Evolutionary conservation across 2,329 filamentous ascomycete species (phyloP), one percentile per base, ranked within the genome.

Genomic region (Diaporthe vexans): DNA sequence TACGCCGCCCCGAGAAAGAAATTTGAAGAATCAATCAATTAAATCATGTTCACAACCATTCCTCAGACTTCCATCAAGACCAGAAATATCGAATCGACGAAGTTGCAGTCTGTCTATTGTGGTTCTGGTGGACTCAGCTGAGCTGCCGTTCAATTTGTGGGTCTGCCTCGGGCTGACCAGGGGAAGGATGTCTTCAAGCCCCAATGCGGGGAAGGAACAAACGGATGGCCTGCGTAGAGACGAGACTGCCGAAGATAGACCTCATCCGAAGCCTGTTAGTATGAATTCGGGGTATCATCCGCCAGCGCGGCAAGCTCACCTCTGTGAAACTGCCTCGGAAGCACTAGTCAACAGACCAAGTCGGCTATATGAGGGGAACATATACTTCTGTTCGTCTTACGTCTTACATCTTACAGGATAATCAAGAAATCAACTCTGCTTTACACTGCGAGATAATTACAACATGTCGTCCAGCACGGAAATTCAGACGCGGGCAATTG

Each of bases 271-370:
- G n/a, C 24, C 15, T 26, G n/a, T 8, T 63, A 13, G 58, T 33
- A 17, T 17, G 24, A 26, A 48, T 19, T 63, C 40, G 24, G 59
- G 57, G 37, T 43, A 43, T 29, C 4, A 46, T 61, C 58, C 58
- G 58, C 24, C 13, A 46, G 37, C 19, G 17, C 37, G 59, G 24
- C 19, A 43, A 46, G 35, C n/a, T 59, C 26, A 59, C 21, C 5
- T 17, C 58, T n/a, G 15, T 43, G 58, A 61, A 43, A 46, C 37
- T 48, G 46, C 40, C 59, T 26, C 37, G 59, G 24, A 33, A 63
- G 59, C 59, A 63, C 59, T 63, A 48, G 40, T n/a, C 40, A 29
- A 29, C 40, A 63, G 9, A 46, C 21, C n/a, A 15, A 63, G 24
- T 48, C 59, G 40, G 37, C 46, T 51, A 26, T 48, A 21, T 48